phyloP scores from a whole-genome alignment of 2,329 filamentous ascomycete genomes.

The Cyphellophora europaea region DNA sequence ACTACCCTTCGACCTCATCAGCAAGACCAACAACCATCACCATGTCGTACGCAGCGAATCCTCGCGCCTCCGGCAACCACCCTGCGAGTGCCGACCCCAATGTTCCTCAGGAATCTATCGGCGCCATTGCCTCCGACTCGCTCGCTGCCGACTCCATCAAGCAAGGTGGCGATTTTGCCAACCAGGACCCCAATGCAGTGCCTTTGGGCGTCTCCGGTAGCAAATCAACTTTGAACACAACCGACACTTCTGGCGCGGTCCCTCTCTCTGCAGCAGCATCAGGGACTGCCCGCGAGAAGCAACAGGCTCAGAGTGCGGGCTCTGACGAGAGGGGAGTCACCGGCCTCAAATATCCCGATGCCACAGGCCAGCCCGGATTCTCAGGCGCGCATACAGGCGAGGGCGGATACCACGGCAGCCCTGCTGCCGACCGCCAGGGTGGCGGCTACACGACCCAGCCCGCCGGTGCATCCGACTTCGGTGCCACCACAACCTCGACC shows the following conservation, averaged over 20 bases:
- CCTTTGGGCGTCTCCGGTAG: constrained; percentile 39
- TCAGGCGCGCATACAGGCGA: constrained; percentile 26
- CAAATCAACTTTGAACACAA: constrained; percentile 48
- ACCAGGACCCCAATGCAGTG: constrained; percentile 47
- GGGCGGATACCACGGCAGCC: constrained; percentile 26
- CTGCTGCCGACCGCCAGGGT: constrained; percentile 15
- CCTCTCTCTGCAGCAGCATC: constrained; percentile 39
- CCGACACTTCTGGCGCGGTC: constrained; percentile 44
- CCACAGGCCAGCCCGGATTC: constrained; percentile 29
- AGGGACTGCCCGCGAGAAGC: constrained; percentile 35
- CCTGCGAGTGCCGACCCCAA: constrained; percentile 26
- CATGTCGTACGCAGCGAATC: constrained; percentile 15
- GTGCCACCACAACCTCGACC: constrained; percentile 1
- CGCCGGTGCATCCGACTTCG: too few relatives aligned
- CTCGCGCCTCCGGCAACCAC: constrained; percentile 33
- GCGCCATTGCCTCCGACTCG: constrained; percentile 57
- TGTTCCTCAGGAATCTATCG: constrained; percentile 53
- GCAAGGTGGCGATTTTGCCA: constrained; percentile 51
- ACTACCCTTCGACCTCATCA: too few relatives aligned
- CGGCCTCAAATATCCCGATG: constrained; percentile 28
- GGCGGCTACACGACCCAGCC: too few relatives aligned
- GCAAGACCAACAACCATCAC: too few relatives aligned
- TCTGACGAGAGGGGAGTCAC: constrained; percentile 27
- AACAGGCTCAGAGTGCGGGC: constrained; percentile 31
- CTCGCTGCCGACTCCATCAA: constrained; percentile 65